Percentiles rank a stretch among this genome's conserved stretches.
Evolutionary conservation across 805 yeast species (phyloP).

Genomic region (Candida glaebosa): DNA sequence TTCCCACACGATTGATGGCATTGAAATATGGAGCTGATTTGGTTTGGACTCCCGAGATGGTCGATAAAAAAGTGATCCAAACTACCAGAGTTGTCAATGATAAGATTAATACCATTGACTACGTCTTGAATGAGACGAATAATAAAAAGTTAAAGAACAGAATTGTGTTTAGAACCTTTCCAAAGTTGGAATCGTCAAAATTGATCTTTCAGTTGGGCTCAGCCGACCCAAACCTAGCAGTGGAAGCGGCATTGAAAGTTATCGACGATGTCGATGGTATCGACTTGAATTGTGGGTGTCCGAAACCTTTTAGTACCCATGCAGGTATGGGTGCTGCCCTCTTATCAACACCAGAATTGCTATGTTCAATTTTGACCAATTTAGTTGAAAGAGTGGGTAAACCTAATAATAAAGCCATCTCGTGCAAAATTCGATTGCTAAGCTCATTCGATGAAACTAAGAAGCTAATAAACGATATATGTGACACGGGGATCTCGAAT

Average conservation of each 20-base stretch:
- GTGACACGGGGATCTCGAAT: slow-evolving; percentile 76
- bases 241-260: slow-evolving; percentile 77
- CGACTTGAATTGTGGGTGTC: slow-evolving; percentile 95
- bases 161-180: slow-evolving; percentile 72
- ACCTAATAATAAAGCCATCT: slow-evolving; percentile 74
- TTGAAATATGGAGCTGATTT: slow-evolving; percentile 85
- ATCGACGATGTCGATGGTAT: slow-evolving; percentile 88
- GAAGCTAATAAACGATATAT: slow-evolving; percentile 52
- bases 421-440: slow-evolving; percentile 84
- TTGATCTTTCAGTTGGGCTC: slow-evolving; percentile 92
- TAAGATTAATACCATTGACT: slow-evolving; percentile 59
- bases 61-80: slow-evolving; percentile 76
- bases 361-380: slow-evolving; percentile 63
- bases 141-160: slow-evolving; percentile 33
- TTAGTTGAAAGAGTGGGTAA: slow-evolving; percentile 79
- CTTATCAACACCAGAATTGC: slow-evolving; percentile 71
- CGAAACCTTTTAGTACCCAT: slow-evolving; percentile 91
- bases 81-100: slow-evolving; percentile 65
- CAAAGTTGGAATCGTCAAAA: slow-evolving; percentile 56
- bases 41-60: slow-evolving; percentile 92
- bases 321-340: slow-evolving; percentile 98
- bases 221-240: slow-evolving; percentile 78
- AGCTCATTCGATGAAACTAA: slow-evolving; percentile 51
- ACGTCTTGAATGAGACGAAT: slow-evolving; percentile 29
- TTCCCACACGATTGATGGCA: slow-evolving; percentile 82